Evolutionary conservation across 164 flowering plant genomes (phyloP).

Genomic region (Vitis labrusca): DNA sequence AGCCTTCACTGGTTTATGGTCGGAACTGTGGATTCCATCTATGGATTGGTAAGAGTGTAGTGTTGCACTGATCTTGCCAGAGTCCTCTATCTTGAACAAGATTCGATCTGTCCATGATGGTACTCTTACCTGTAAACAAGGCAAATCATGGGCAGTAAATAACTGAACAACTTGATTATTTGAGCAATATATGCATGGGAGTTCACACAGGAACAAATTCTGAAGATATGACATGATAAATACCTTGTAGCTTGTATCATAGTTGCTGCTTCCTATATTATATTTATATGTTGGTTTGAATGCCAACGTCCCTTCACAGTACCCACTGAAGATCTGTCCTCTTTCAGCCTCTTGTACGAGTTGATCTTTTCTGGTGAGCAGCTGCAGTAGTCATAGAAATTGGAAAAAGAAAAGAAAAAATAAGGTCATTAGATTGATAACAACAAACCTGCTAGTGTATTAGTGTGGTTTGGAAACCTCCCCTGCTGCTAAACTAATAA

Average conservation of each 20-base stretch:
- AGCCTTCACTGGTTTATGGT: slow-evolving; percentile 80
- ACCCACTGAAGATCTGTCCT: slow-evolving; percentile 69
- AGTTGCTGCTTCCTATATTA: slow-evolving; percentile 61
- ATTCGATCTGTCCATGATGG: slow-evolving; percentile 84
- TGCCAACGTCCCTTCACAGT: slow-evolving; percentile 54
- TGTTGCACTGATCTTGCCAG: slow-evolving; percentile 33
- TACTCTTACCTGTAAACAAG: slow-evolving; percentile 45
- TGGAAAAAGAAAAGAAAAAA: neutral
- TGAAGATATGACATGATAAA: neutral
- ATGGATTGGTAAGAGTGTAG: slow-evolving; percentile 66
- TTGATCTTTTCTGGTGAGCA: slow-evolving; percentile 63
- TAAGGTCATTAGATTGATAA: neutral
- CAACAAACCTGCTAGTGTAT: no score
- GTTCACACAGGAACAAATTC: neutral
- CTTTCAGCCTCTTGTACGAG: slow-evolving; percentile 71
- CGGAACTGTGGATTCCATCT: slow-evolving; percentile 59
- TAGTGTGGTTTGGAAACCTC: no score
- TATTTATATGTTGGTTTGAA: slow-evolving; percentile 82
- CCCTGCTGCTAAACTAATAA: neutral
- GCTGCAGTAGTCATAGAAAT: slow-evolving; percentile 18
- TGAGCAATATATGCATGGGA: neutral
- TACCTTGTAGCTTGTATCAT: slow-evolving; percentile 83
- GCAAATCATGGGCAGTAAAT: neutral
- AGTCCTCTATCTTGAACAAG: slow-evolving; percentile 59
- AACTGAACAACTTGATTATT: neutral